Base-by-base conservation (phyloP, 2,329 filamentous ascomycete genomes). In the Hirsutella minnesotensis region DNA sequence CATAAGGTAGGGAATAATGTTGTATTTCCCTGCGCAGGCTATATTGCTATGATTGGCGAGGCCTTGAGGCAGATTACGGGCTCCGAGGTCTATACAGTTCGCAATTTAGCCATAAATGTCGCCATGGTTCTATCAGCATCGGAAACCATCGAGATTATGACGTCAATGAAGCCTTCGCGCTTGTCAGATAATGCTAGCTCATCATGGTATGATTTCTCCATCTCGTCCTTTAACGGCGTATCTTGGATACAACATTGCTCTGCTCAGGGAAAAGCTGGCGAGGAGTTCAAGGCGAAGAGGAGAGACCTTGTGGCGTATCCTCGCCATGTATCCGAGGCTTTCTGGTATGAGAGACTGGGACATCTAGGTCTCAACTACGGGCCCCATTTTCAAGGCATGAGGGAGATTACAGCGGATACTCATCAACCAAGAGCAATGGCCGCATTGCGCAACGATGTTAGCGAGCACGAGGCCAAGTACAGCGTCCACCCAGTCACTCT, bases 21-120 rank as follows among this genome's bases (percentile, higher is more conserved):
- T 5, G 51, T 73, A 1, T 67, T 70, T 29, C 69, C 69, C 0
- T 58, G 47, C 15, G 63, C 68, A 2, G 66, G 56, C 0, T 72
- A 66, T 44, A 46, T 70, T 1, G 53, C 58, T 7, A 68, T 70
- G 56, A 62, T 58, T 3, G 59, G 63, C 1, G 67, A 69, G 46
- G 68, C 67, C 3, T 54, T 54, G 8, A 40, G 50, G 10, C 53
- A 55, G 31, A 24, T 49, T 3, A 41, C 39, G 15, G 46, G 45
- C 21, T 20, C 39, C 18, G 24, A 34, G 7, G 36, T 45, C 19
- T 40, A 35, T 30, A 21, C 39, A 9, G 8, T 49, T 10, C 43
- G 40, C n/a, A 31, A 52, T 10, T 10, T 49, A 3, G 33, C 43
- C 12, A 40, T 51, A 3, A 44, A 44, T 24, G 33, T 21, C 5